These are phyloP conservation scores for Rhodosporidiobolus odoratus DNA, from an alignment of 768 basidiomycete species.

Conservation along the genomic window DNA sequence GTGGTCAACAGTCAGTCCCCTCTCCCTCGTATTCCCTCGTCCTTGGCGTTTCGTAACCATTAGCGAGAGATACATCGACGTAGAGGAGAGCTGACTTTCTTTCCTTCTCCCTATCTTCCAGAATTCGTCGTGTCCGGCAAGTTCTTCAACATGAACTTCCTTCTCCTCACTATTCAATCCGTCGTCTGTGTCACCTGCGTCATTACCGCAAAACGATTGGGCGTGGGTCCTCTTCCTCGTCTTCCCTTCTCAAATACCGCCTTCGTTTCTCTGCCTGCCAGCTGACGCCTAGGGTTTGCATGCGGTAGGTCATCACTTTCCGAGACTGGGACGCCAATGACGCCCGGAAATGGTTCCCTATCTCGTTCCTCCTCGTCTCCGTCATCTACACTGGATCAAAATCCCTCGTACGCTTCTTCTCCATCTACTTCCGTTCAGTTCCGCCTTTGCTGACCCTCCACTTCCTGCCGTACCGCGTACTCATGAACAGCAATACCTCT, in stretches of 20 bases:
- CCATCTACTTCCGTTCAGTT: not conserved
- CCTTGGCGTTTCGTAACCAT: too few species aligned
- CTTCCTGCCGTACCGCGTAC: too few species aligned
- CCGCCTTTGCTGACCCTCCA: not conserved
- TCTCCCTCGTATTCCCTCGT: not conserved
- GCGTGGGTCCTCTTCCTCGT: conserved; percentile 47
- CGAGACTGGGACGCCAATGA: conserved; percentile 74
- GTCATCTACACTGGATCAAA: conserved; percentile 99
- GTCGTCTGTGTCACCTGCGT: conserved; percentile 80
- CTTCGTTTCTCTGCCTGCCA: not conserved
- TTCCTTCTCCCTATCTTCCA: too few species aligned
- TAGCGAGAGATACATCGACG: too few species aligned
- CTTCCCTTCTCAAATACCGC: not conserved
- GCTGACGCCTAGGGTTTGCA: not conserved
- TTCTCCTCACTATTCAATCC: conserved; percentile 85
- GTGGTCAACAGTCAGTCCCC: conserved; percentile 15
- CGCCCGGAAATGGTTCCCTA: conserved; percentile 89
- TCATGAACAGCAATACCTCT: conserved; percentile 77
- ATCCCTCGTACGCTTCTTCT: conserved; percentile 65
- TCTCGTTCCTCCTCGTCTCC: conserved; percentile 80
- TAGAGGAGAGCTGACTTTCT: not conserved
- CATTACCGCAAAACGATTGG: conserved; percentile 61
- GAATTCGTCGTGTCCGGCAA: conserved; percentile 92
- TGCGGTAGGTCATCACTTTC: conserved; percentile 75
- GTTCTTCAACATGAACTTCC: conserved; percentile 93